Base-by-base conservation (phyloP, 306 rosid species). In the Dicorynia guianensis region DNA sequence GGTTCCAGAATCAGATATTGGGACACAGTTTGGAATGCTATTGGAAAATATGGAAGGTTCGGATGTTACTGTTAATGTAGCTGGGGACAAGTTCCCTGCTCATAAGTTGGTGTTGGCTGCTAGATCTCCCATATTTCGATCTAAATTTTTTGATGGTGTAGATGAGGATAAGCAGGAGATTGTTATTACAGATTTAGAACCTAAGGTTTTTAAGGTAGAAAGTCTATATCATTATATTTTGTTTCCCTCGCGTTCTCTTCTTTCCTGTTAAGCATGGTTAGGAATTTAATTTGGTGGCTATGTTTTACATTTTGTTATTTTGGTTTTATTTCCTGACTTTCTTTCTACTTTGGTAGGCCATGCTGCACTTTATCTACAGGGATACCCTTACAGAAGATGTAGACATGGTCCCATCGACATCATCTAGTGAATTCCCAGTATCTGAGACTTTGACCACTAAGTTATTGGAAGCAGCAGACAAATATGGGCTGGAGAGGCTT, bases 31-130 rank as follows among this genome's bases (percentile, higher is more conserved):
- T 70, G 95, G 91, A 9, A 4, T 58, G 53, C 83, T 93, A 42
- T 63, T 93, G 78, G 95, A 93, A n/a, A 90, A 85, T 58, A 87
- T 78, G 88, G 96, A 93, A 82, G 96, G 91, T 33, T 85, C 96
- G 18, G 96, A 93, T 86, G 76, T 93, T 78, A 84, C 81, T 54
- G 89, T 90, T 59, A 69, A 73, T 77, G 96, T 93, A 71, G 80
- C 84, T 14, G 96, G 98, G 69, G 93, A 85, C 66, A 90, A 76
- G 80, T 88, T 87, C 64, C 89, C 59, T 75, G 93, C 90, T 67
- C 98, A 93, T 82, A 93, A 87, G 82, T 76, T 93, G 65, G 95
- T 93, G 47, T 74, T 93, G 85, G 91, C 91, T 54, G 92, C 96
- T 64, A 90, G 98, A 49, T 93, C 98, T 50, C 90, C 91, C 9